Base-by-base conservation (phyloP, 805 yeast genomes). In the Wickerhamomyces queroliae region DNA sequence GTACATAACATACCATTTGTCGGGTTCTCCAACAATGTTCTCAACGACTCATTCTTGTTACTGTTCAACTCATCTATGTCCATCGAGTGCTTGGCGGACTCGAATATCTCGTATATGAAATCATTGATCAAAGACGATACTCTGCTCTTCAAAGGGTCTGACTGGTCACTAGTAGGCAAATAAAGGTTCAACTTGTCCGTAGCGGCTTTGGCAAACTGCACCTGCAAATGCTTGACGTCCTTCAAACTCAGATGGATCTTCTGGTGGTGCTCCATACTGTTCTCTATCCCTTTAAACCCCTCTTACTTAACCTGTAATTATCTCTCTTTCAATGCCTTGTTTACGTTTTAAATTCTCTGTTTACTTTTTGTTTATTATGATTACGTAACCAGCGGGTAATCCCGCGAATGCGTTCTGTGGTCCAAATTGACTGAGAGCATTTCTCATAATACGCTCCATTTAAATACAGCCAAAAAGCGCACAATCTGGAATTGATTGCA, bases 51-150 rank as follows among this genome's bases (percentile, higher is more conserved):
- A 1, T 45, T 43, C 5, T 63, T 49, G 47, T 66, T 53, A 32
- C 51, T 53, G 6, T 30, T 30, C 15, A 30, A 5, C 11, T 85
- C 90, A 50, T 78, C 83, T 13, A 87, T 67, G 1, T 72, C 65
- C 45, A 87, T 46, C 8, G 80, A 76, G 42, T 69, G 62, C 35
- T 72, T 69, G 10, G 79, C 70, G 65, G 70, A 58, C 31, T 80
- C 86, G 53, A 85, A 78, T 18, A 75, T 64, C 8, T 70, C 72
- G 32, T 66, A 58, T 3, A 82, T 55, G 46, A 70, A 75, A 37
- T 67, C 67, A 28, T 70, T 66, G 22, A 79, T 59, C 18, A 63
- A 53, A 17, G 53, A 51, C 20, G 68, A 59, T 4, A 78, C 79
- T 39, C 67, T 62, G 17, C 53, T 49, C 43, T 68, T 67, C 43